These are phyloP conservation scores for Brasilioporus rufonigricans DNA, from an alignment of 768 basidiomycete genomes.

Conservation along the genomic window DNA sequence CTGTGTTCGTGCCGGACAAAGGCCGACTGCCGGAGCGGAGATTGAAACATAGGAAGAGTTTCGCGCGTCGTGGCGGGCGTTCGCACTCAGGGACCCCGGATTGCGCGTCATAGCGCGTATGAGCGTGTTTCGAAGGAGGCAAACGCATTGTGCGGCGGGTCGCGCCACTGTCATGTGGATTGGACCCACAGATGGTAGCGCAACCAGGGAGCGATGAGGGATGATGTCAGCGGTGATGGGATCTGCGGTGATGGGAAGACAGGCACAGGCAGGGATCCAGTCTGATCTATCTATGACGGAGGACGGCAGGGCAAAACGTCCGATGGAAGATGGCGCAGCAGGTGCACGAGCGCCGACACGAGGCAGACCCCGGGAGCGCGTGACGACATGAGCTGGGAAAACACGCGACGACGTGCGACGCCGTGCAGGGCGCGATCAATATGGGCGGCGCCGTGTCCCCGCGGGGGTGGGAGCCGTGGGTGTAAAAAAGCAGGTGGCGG, in stretches of 20 bases:
- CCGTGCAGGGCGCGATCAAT: slow-evolving; percentile 2
- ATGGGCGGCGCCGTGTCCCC: slow-evolving; percentile 5
- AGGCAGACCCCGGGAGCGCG: slow-evolving; percentile 27
- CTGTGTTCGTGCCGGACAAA: too few species aligned
- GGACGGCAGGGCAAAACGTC: too few species aligned
- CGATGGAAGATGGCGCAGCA: too few species aligned
- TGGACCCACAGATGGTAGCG: too few species aligned
- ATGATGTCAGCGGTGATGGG: too few species aligned
- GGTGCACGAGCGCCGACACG: slow-evolving; percentile 34
- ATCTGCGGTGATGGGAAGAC: too few species aligned
- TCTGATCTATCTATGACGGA: too few species aligned
- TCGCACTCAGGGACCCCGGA: slow-evolving; percentile 5
- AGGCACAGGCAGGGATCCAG: too few species aligned
- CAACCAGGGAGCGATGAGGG: too few species aligned
- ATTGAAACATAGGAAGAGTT: too few species aligned
- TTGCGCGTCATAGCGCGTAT: background rate
- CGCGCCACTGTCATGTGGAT: slow-evolving; percentile 4
- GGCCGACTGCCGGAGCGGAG: slow-evolving; percentile 9
- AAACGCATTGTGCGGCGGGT: too few species aligned
- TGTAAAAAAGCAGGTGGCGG: slow-evolving; percentile 1
- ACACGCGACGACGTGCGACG: slow-evolving; percentile 11
- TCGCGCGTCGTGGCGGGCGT: slow-evolving; percentile 2
- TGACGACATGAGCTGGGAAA: slow-evolving; percentile 18
- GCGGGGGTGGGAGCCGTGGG: background rate
- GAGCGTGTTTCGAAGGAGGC: background rate